Base-by-base conservation (phyloP, 768 basidiomycete genomes). In the Atractiella rhizophila region DNA sequence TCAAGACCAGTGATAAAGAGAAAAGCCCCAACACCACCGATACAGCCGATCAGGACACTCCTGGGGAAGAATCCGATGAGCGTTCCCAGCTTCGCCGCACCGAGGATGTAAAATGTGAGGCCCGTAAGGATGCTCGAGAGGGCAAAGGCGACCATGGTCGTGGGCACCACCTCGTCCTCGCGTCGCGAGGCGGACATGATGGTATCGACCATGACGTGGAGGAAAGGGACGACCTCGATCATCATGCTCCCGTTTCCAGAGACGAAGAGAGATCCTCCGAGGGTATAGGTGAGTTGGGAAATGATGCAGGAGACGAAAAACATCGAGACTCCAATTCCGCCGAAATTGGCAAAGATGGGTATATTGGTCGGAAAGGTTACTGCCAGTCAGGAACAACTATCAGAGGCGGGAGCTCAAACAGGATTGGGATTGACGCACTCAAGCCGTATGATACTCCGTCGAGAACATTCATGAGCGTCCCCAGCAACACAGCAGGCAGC, bases 141-240 rank as follows among this genome's bases (percentile, higher is more conserved):
- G 0, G 83, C 71, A 54, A 76, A 96, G 0, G 83, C 75, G 11
- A 74, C 73, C 47, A 96, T 68, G 0, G 86, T 94, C 0, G 88
- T 98, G 0, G 86, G 75, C n/a, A 94, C 68, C 41, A 91, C 67
- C 20, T 73, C 73, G 29, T 75, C 61, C 20, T 69, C 68, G 45
- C 76, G 71, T 8, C 76, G 78, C 18, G 85, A 70, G 13, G 76
- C 64, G 3, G 59, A 51, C 2, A 75, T 70, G 33, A 94, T 86
- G 25, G 66, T 68, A 26, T 66, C 71, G 5, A 80, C 79, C 32
- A 96, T 66, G 44, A 91, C 77, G 57, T 94, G 88, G 54, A 86
- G 91, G 60, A 98, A 94, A 2, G 82, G 78, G 49, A 94, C 85
- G 10, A 86, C 81, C 60, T 96, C 88, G 46, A 98, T 94, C 83